Base-by-base conservation (phyloP, 129 eudicot genomes). In the Solidago caesia region DNA sequence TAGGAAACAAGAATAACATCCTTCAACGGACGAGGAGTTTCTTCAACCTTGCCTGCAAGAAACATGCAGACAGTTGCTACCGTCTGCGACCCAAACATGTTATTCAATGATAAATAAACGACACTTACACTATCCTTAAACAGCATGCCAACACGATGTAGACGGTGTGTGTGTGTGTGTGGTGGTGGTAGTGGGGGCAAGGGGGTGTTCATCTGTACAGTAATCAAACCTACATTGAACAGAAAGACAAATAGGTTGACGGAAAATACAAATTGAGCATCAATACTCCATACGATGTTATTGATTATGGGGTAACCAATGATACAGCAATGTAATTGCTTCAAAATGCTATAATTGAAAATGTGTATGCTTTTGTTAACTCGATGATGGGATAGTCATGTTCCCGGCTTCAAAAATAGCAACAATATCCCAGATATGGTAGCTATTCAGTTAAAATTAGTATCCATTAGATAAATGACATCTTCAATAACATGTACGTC, bases 11-110 rank as follows among this genome's bases (percentile, higher is more conserved):
- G 81, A 69, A 93, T 93, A 44, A 93, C 98, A 78, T 93, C 98
- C 82, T 86, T 93, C 52, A 93, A 75, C 48, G 96, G 98, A 14
- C 96, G 96, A 67, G 96, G 98, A 77, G 98, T 90, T 90, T 93
- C 98, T 86, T 93, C 98, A 77, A 93, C 98, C 84, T 93, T 93
- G 33, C 98, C 98, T 29, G 98, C 98, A 66, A 93, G 96, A 86
- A 93, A 93, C 98, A 93, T 93, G 72, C 98, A 93, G 49, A 91
- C 98, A 68, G 98, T 93, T 76, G 96, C 98, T 71, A 90, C 77
- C 12, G 96, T 86, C 98, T 93, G 91, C 88, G 79, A 64, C 39
- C 58, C 81, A 66, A 16, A 21, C 33, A 84, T 60, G 61, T 76
- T 68, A 81, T 69, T 33, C 46, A 45, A 75, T 25, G 46, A 67